Evolutionary conservation across 257 asterid genomes (phyloP).

Genomic region (Gentiana dahurica): DNA sequence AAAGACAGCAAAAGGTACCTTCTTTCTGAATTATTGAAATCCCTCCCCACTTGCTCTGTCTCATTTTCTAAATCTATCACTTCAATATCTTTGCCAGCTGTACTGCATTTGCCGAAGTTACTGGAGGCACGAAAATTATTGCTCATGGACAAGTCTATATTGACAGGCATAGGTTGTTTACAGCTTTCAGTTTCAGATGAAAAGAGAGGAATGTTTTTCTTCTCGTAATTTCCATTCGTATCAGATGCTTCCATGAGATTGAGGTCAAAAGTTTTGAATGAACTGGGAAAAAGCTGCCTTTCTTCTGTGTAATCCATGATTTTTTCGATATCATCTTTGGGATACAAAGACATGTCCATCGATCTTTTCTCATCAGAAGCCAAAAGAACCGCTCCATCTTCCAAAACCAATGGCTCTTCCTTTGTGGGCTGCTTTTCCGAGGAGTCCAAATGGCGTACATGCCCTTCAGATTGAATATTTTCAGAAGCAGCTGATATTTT

Average conservation of each 20-base stretch:
- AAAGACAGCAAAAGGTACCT: slow-evolving; percentile 34
- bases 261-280: slow-evolving; percentile 83
- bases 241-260: slow-evolving; percentile 69
- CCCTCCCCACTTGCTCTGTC: slow-evolving; percentile 46
- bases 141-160: slow-evolving; percentile 62
- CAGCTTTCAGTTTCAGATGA: slow-evolving; percentile 33
- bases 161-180: slow-evolving; percentile 34
- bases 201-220: slow-evolving; percentile 31
- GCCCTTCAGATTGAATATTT: slow-evolving; percentile 23
- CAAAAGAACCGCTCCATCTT: slow-evolving; percentile 16
- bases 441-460: slow-evolving; percentile 28
- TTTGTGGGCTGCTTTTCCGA: slow-evolving; percentile 28
- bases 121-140: slow-evolving; percentile 25
- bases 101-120: slow-evolving; percentile 12
- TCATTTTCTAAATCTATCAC: slow-evolving; percentile 91
- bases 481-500: slow-evolving; percentile 32
- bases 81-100: slow-evolving; percentile 45
- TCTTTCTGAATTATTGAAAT: slow-evolving; percentile 38
- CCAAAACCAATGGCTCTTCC: slow-evolving; percentile 37
- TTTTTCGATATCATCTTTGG: slow-evolving; percentile 27
- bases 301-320: slow-evolving; percentile 39
- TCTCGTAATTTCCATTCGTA: slow-evolving; percentile 34
- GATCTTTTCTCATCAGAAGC: slow-evolving; percentile 38
- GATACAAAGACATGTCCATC: slow-evolving; percentile 36
- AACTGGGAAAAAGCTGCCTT: slow-evolving; percentile 54